Conservation (phyloP, 2,329 filamentous ascomycete genomes). For the Teratosphaeria destructans region DNA sequence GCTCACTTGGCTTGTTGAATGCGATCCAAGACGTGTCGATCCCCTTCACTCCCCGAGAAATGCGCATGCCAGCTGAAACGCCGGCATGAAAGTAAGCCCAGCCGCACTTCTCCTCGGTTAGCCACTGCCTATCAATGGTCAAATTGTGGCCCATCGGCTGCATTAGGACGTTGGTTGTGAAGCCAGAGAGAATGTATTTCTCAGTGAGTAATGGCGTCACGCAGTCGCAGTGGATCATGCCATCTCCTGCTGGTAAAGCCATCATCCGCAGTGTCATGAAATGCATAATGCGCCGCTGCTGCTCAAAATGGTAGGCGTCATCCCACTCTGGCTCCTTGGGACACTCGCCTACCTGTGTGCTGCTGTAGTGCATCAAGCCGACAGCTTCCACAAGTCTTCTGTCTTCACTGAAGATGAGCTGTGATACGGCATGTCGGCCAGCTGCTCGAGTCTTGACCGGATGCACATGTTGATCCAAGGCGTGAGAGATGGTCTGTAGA, state of each 20-base stretch:
- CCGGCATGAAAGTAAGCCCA: slow-evolving; percentile 99
- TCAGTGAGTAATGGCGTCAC: slow-evolving; percentile 85
- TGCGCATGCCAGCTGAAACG: slow-evolving; percentile 82
- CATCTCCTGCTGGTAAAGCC: slow-evolving; percentile 77
- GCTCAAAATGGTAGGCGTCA: slow-evolving; percentile 80
- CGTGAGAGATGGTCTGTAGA: slow-evolving; percentile 65
- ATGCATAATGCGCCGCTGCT: slow-evolving; percentile 82
- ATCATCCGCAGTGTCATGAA: slow-evolving; percentile 78
- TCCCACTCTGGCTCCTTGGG: slow-evolving; percentile 65
- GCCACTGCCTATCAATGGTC: slow-evolving; percentile 76
- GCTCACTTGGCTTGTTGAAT: slow-evolving; percentile 88
- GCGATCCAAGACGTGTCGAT: slow-evolving; percentile 99
- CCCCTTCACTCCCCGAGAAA: slow-evolving; percentile 78
- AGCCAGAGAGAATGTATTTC: slow-evolving; percentile 78
- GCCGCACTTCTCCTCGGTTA: slow-evolving; percentile 91
- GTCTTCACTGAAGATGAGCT: slow-evolving; percentile 83
- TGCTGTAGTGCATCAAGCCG: slow-evolving; percentile 73
- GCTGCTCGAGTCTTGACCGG: slow-evolving; percentile 70
- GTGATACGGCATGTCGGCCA: slow-evolving; percentile 66
- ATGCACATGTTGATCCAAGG: slow-evolving; percentile 51
- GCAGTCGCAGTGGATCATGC: slow-evolving; percentile 77
- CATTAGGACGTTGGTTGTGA: slow-evolving; percentile 84
- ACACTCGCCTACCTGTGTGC: slow-evolving; percentile 68
- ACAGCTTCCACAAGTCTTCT: slow-evolving; percentile 79
- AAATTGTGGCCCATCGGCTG: slow-evolving; percentile 86